Conservation (phyloP, 371 early-diverging fungal genomes). For the Apophysomyces sp. region DNA sequence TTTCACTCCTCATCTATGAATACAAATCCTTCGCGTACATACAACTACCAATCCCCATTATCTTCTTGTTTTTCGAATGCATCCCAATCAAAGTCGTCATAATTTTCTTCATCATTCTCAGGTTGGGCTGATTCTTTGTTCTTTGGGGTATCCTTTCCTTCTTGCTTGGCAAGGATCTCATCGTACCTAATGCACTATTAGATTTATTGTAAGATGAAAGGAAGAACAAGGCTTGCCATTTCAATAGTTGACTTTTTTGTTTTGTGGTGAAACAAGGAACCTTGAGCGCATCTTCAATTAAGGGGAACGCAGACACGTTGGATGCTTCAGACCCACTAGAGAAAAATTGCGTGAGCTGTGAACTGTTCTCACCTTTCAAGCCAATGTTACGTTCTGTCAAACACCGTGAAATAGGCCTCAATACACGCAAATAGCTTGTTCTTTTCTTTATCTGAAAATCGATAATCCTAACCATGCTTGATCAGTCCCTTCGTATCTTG, state of each 20-base stretch:
- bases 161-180: conserved; percentile 34
- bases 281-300: conserved; percentile 41
- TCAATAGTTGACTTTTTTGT: conserved; percentile 35
- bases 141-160: conserved; percentile 2
- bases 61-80: conserved; percentile 32
- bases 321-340: neutral
- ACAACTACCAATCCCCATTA: neutral
- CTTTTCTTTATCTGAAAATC: conserved; percentile 42
- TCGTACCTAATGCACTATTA: conserved; percentile 18
- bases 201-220: neutral
- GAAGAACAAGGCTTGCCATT: conserved; percentile 18
- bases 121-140: neutral
- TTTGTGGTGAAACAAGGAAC: conserved; percentile 43
- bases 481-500: too few relatives aligned
- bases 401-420: conserved; percentile 36
- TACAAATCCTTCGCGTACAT: neutral
- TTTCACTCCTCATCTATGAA: neutral
- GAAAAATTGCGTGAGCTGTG: conserved; percentile 6
- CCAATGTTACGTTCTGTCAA: conserved; percentile 26
- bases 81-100: conserved; percentile 42
- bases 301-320: conserved; percentile 21
- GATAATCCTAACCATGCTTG: conserved; percentile 35
- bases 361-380: neutral
- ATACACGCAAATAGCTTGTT: conserved; percentile 41
- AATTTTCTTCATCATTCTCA: conserved; percentile 22